phyloP scores from a whole-genome alignment of 2,329 filamentous ascomycete species.

The Thelonectria rubi region DNA sequence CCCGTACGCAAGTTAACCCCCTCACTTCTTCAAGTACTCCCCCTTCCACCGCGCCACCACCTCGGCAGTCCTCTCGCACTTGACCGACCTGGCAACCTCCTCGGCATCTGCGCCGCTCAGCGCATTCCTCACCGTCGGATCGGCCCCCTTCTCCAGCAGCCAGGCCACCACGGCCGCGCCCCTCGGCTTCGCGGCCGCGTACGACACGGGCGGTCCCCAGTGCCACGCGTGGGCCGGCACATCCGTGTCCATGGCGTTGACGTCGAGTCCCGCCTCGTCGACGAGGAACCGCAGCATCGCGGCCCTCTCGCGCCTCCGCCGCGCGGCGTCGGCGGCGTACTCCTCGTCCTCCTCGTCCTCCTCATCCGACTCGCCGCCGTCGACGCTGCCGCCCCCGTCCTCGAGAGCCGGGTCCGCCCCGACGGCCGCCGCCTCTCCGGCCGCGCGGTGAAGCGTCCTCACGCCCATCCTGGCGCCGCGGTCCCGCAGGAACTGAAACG shows the following conservation, averaged over 20 bases:
- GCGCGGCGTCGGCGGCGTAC: background rate
- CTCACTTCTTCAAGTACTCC: background rate
- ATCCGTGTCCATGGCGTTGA: conserved; percentile 5
- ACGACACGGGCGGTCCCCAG: conserved; percentile 8
- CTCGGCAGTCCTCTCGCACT: background rate
- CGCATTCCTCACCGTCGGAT: conserved; percentile 8
- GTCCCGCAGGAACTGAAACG: background rate
- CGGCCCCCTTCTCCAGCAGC: conserved; percentile 6
- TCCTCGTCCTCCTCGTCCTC: background rate
- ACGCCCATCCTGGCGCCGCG: background rate
- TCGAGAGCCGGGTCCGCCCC: background rate
- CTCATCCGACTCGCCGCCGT: background rate
- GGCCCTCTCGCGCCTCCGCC: background rate
- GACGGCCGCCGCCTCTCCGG: background rate
- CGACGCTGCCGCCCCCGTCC: background rate
- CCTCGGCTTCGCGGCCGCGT: background rate
- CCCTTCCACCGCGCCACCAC: background rate
- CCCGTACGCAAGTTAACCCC: background rate
- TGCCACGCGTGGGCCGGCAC: background rate
- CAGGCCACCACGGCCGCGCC: conserved; percentile 6
- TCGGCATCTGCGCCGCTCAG: conserved; percentile 4
- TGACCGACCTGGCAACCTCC: background rate
- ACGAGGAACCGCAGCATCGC: conserved; percentile 22
- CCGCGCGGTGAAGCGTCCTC: conserved; percentile 9
- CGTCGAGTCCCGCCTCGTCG: conserved; percentile 9